Evolutionary conservation across 176 grass and related monocot species (phyloP), one percentile per base, ranked within the genome.

Genomic region (Olyra latifolia): DNA sequence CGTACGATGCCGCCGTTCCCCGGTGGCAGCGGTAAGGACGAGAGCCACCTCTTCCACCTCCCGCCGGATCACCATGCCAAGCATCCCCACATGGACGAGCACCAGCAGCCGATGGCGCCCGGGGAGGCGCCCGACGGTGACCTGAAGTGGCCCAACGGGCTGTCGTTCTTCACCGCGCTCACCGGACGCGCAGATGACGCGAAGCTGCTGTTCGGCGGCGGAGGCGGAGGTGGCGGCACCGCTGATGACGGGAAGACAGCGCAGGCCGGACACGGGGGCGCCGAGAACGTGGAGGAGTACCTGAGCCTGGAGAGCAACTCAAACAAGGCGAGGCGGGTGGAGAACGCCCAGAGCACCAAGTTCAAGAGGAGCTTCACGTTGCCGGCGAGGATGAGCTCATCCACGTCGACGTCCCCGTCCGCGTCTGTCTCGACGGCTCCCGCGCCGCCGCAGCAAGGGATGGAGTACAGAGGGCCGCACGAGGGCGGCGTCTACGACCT

Each of bases 361-460:
- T 99, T 96, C 93, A 99, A 96, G 84, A 88, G 93, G 84, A 96
- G 93, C 83, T 93, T 99, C 87, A 99, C 97, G 44, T 76, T 99
- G 88, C 97, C 97, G 19, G 87, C 87, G 10, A 86, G 93, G 75
- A 95, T 95, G 93, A 81, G 60, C 78, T 80, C 85, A 42, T 84
- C 96, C 1, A 41, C 79, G 35, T 82, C 92, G n/a, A 83, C 96
- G 23, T 93, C 91, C 17, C 88, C 90, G 0, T 80, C 87, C 0
- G 75, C 85, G 48, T 85, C 89, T 49, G 50, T 48, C 2, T 82
- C 88, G 22, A 85, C 83, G 16, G 62, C 78, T 69, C 82, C 77
- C 9, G 3, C 61, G 57, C 56, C 52, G 55, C 46, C 22, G 71
- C 86, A 76, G 57, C 83, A 87, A 84, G 77, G 71, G 29, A 95